Base-by-base conservation (phyloP, 805 yeast genomes). In the Priceomyces fermenticarens region DNA sequence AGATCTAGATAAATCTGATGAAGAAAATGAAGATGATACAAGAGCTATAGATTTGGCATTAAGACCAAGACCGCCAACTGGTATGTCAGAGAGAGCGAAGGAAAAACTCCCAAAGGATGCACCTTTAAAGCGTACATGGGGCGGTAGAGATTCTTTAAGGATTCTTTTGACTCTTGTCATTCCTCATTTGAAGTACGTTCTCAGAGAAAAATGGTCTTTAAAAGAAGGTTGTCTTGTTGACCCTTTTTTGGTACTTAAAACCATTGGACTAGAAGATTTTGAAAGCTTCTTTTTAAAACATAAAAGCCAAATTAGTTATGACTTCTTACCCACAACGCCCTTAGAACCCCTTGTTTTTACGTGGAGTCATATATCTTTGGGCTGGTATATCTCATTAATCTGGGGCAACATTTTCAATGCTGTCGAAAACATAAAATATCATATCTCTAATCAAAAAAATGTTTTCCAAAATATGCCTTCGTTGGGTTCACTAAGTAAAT, bases 351-450 rank as follows among this genome's bases (percentile, higher is more conserved):
- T 83, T 46, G 67, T 57, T 43, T 83, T 86, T 49, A 57, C 63
- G 4, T 87, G 95, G 95, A 73, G 77, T 30, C 65, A 64, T 39
- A 54, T 71, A 16, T 80, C 87, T 0, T 62, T 85, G 16, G 90
- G 89, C 0, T 87, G 95, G 95, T 86, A 86, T 58, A 70, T 75
- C 30, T 73, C 85, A 3, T 64, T 84, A 8, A 52, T 86, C 17
- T 84, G 86, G 81, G 78, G 81, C 2, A 62, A 67, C 26, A 72
- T 84, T 0, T 84, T 71, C 49, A 48, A 55, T 39, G 45, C 63
- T 3, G 29, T 43, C 5, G 58, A 55, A 14, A 44, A 31, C 17
- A 57, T 62, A 10, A 48, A 48, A 30, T 35, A 38, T 7, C 48
- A 44, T 42, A 46, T 53, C 17, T 57, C 63, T 7, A 57, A 50